Base-by-base conservation (phyloP, 192 early-diverging fungal genomes). In the Chytriomyces sp. region DNA sequence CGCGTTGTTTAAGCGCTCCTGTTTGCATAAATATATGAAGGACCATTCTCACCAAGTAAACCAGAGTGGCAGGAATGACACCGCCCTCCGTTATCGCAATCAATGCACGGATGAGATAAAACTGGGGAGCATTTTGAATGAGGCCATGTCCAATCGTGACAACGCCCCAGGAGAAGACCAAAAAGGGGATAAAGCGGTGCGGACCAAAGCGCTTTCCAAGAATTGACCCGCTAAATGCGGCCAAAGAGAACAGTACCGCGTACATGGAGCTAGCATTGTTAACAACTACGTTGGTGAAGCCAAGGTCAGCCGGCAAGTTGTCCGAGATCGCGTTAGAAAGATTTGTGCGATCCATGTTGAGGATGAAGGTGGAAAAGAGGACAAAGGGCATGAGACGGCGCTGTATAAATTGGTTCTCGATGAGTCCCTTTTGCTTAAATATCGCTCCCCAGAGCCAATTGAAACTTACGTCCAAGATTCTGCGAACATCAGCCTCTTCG, bases 331-430 rank as follows among this genome's bases (percentile, higher is more conserved):
- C 61, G 61, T 63, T 63, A 19, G 61, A 63, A 17, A 63, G 31
- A 40, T 36, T 17, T 22, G 61, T 37, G n/a, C 31, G n/a, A 28
- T 63, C 34, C 61, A 63, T 17, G 61, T 63, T 63, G 34, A 63
- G 39, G 34, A 63, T 63, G 26, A 63, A 63, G 61, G 61, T 63
- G 8, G 61, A 63, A 36, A 63, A 37, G 34, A 63, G 61, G 38
- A 63, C 28, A 12, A 10, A 63, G 7, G 61, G 34, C 61, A 63
- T 63, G 8, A 63, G 34, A 34, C 61, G 61, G 17, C 10, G 31
- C 61, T 63, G 56, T 49, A 17, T 17, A 17, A 49, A n/a, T 49
- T 17, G 41, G 41, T 17, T 49, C 10, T 17, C 12, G 10, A 17
- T 49, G 41, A n/a, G n/a, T 49, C 41, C 41, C 0, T 17, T 10